These are phyloP conservation scores for Beauveria sp. DNA, from an alignment of 2,329 filamentous ascomycete species.

Conservation along the genomic window DNA sequence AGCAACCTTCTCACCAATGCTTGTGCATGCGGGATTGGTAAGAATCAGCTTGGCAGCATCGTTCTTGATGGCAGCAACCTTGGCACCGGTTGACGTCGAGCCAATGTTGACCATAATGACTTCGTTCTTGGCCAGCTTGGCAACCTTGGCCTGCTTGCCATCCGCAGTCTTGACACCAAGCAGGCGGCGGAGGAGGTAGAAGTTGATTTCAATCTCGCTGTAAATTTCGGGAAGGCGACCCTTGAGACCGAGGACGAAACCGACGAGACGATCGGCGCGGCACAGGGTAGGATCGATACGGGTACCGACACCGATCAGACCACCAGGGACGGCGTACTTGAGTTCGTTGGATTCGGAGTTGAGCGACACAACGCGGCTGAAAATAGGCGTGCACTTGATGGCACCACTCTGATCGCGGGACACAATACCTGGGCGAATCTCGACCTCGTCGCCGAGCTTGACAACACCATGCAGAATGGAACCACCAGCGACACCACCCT, in stretches of 20 bases:
- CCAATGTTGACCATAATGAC: constrained; percentile 99
- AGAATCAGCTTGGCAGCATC: constrained; percentile 93
- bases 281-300: constrained; percentile 96
- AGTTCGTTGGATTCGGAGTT: constrained; percentile 98
- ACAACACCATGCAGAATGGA: constrained; percentile 93
- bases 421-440: constrained; percentile 97
- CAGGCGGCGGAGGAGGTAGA: constrained; percentile 90
- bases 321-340: constrained; percentile 96
- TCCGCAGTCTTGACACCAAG: constrained; percentile 96
- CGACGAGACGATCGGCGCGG: constrained; percentile 96
- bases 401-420: constrained; percentile 89
- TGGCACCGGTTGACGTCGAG: constrained; percentile 92
- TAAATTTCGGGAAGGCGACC: constrained; percentile 94
- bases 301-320: constrained; percentile 96
- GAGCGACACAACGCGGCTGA: constrained; percentile 86
- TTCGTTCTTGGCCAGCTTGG: constrained; percentile 96
- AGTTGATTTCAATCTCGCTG: constrained; percentile 98
- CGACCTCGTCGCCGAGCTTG: constrained; percentile 95
- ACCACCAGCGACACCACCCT: constrained; percentile 97
- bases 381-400: constrained; percentile 95
- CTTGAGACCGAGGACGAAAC: constrained; percentile 93
- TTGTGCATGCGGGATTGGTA: constrained; percentile 91
- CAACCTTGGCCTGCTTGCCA: constrained; percentile 98
- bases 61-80: constrained; percentile 94
- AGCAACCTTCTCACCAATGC: constrained; percentile 96